phyloP scores from a whole-genome alignment of 768 basidiomycete species.

The Boletus subcaerulescens region DNA sequence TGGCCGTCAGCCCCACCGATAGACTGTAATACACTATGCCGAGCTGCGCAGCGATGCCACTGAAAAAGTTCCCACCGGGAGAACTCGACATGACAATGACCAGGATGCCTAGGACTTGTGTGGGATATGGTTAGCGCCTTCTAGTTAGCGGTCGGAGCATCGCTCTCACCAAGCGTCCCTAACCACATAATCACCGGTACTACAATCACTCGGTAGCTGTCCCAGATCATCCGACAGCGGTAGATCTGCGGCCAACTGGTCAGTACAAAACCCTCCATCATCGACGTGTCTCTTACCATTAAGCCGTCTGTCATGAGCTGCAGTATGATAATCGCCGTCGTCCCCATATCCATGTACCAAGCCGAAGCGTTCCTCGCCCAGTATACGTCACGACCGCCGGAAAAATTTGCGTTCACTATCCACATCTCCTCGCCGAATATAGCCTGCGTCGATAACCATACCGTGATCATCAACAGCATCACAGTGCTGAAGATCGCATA shows the following conservation, averaged over 20 bases:
- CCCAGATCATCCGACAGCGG: conserved; percentile 37
- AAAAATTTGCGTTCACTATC: conserved; percentile 29
- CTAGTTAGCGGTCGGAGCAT: neutral
- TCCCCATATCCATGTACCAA: conserved; percentile 33
- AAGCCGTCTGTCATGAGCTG: conserved; percentile 38
- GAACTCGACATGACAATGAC: conserved; percentile 12
- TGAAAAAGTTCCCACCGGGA: conserved; percentile 20
- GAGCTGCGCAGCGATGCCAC: conserved; percentile 10
- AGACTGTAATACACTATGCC: conserved; percentile 21
- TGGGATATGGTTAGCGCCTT: neutral
- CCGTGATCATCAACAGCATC: conserved; percentile 32
- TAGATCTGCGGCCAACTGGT: conserved; percentile 31
- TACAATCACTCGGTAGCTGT: conserved; percentile 10
- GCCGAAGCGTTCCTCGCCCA: conserved; percentile 22
- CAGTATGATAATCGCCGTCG: conserved; percentile 26
- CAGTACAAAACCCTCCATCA: neutral
- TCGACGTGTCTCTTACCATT: conserved; percentile 29
- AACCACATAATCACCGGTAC: conserved; percentile 24
- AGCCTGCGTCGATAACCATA: conserved; percentile 28
- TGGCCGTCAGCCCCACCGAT: conserved; percentile 19
- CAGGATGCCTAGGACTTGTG: conserved; percentile 18
- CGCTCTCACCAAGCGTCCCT: conserved; percentile 23
- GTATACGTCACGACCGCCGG: conserved; percentile 37
- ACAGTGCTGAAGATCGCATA: conserved; percentile 25
- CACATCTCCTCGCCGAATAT: conserved; percentile 38